Conservation (phyloP, 1,284 basidiomycete species). For the Ganoderma meredithae region DNA sequence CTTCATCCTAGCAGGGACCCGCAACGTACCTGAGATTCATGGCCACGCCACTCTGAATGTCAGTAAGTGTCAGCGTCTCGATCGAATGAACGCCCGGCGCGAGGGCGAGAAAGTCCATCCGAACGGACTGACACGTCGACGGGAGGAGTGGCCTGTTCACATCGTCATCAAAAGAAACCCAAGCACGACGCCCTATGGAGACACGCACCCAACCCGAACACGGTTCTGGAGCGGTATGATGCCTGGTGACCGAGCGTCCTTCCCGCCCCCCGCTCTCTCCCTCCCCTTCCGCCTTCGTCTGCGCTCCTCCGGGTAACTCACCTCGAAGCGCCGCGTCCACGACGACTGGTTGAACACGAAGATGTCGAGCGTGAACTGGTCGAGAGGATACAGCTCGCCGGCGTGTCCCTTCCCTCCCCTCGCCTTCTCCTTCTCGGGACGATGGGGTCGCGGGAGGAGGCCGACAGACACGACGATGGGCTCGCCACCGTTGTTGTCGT, state of each 20-base stretch:
- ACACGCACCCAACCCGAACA: slow-evolving; percentile 78
- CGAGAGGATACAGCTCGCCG: slow-evolving; percentile 66
- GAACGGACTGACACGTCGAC: slow-evolving; percentile 84
- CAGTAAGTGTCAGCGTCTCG: slow-evolving; percentile 75
- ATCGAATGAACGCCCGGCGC: slow-evolving; percentile 82
- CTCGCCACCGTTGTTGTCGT: slow-evolving; percentile 45
- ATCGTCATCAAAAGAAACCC: background rate
- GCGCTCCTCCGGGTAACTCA: slow-evolving; percentile 70
- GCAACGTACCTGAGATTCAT: slow-evolving; percentile 73
- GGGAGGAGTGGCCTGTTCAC: slow-evolving; percentile 75
- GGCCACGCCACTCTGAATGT: slow-evolving; percentile 74
- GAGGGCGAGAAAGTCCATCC: slow-evolving; percentile 86
- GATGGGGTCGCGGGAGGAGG: slow-evolving; percentile 51
- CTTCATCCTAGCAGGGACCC: background rate
- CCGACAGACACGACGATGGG: slow-evolving; percentile 80
- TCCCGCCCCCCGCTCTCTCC: slow-evolving; percentile 29
- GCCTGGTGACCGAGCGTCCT: slow-evolving; percentile 56
- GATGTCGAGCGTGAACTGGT: slow-evolving; percentile 84
- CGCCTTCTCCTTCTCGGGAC: slow-evolving; percentile 34
- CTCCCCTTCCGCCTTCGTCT: slow-evolving; percentile 52
- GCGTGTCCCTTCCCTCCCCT: slow-evolving; percentile 32
- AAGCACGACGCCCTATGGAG: background rate
- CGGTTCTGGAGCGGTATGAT: slow-evolving; percentile 84
- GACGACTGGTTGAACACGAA: slow-evolving; percentile 90
- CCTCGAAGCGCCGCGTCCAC: slow-evolving; percentile 79